phyloP scores from a whole-genome alignment of 2,329 filamentous ascomycete species.

The Aspergillus sp. region DNA sequence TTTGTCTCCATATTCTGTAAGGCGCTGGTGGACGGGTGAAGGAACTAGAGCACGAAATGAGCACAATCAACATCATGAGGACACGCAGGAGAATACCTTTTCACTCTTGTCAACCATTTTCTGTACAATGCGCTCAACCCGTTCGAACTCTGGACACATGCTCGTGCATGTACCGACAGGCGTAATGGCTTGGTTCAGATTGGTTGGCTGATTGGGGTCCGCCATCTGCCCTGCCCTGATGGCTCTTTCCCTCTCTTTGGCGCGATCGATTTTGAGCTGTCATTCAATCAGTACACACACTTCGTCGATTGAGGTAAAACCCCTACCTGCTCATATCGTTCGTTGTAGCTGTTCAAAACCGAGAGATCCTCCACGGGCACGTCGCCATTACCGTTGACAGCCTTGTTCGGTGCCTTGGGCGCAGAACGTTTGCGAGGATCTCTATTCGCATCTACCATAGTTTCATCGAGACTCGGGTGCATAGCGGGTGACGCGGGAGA shows the following conservation, averaged over 20 bases:
- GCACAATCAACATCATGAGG: background rate
- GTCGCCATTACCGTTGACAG: constrained; percentile 8
- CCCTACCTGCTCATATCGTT: constrained; percentile 38
- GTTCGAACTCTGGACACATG: constrained; percentile 65
- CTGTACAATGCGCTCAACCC: constrained; percentile 61
- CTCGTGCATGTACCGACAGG: constrained; percentile 60
- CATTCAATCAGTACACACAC: background rate
- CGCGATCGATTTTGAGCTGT: constrained; percentile 51
- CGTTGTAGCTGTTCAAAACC: constrained; percentile 27
- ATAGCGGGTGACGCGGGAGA: constrained; percentile 12
- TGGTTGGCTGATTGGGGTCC: constrained; percentile 61
- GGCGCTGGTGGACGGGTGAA: constrained; percentile 34
- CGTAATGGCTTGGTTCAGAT: constrained; percentile 60
- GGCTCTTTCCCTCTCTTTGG: constrained; percentile 50
- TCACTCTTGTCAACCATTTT: constrained; percentile 62
- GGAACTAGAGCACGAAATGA: constrained; percentile 26
- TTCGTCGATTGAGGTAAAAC: background rate
- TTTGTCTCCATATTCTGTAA: constrained; percentile 37
- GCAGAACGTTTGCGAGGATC: constrained; percentile 14
- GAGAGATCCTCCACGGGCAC: constrained; percentile 24
- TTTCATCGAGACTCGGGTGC: constrained; percentile 14
- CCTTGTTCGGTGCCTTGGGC: background rate
- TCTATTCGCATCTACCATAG: constrained; percentile 13
- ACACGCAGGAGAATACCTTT: constrained; percentile 32
- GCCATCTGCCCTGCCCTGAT: constrained; percentile 55